Base-by-base conservation (phyloP, 192 early-diverging fungal species). In the Coemansia sp. region DNA sequence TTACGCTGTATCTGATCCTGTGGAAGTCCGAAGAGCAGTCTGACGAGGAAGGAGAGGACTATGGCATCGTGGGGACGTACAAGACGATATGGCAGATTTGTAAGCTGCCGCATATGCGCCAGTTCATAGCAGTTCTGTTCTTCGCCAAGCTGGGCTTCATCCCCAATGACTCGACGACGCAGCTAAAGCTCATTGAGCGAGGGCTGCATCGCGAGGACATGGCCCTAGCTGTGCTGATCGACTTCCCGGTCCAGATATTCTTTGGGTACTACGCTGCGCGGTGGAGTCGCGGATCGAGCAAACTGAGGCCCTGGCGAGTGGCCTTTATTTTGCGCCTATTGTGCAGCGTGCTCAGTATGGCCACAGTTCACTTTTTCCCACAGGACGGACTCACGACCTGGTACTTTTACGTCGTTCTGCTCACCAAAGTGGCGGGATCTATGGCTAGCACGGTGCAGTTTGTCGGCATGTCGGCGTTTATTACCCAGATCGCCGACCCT, bases 241-340 rank as follows among this genome's bases (percentile, higher is more conserved):
- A 99, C 72, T 99, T 99, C 57, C 97, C 97, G 1, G 86, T 96
- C 56, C 95, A 99, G 76, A 89, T 99, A 42, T 79, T 97, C 62
- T 95, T 99, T 85, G 97, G 97, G 13, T 97, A 97, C 76, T 96
- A 95, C 77, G 95, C 96, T 0, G 97, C 94, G 14, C 91, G 91
- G 59, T 99, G 95, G 97, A 95, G 93, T 55, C 88, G 83, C 64
- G 97, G 97, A 6, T 72, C 77, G 8, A 83, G 89, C 43, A 94
- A 96, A 5, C 77, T 97, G 64, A 87, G 83, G 26, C 95, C 96
- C 75, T 99, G 97, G 97, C 81, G 93, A 20, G 85, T 88, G 55
- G 97, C 93, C 7, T 99, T 94, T 74, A 89, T 90, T 70, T 89
- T 94, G 9, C 89, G 95, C 53, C 75, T 99, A 5, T 23, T 86